phyloP scores from a whole-genome alignment of 225 moss, liverwort and hornwort genomes.

The Thuidium tamariscinum region DNA sequence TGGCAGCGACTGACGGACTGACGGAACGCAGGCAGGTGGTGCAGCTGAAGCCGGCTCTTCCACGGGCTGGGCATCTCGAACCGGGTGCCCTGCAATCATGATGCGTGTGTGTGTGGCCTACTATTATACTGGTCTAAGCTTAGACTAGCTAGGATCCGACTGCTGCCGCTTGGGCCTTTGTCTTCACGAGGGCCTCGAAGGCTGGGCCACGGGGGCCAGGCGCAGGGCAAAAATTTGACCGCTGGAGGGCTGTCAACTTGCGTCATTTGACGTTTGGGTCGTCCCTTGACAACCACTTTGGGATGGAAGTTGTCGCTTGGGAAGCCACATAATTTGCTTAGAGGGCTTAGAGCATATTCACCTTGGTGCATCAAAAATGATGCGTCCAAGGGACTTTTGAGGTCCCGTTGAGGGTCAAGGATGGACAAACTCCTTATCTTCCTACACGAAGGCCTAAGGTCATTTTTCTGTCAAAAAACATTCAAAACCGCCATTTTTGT shows the following conservation, averaged over 20 bases:
- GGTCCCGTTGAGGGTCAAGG: too few relatives aligned
- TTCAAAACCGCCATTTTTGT: too few relatives aligned
- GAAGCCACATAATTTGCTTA: neutral
- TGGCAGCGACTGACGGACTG: neutral
- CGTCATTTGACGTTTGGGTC: neutral
- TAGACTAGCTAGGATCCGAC: neutral
- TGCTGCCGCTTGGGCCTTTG: neutral
- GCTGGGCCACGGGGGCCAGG: neutral
- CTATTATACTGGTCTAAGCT: neutral
- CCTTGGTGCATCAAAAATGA: rapidly evolving
- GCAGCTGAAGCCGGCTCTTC: neutral
- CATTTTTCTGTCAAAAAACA: too few relatives aligned
- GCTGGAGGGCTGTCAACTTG: neutral
- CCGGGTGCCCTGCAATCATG: neutral
- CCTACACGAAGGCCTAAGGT: too few relatives aligned
- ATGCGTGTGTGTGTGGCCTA: neutral
- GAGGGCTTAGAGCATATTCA: too few relatives aligned
- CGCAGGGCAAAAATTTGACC: neutral
- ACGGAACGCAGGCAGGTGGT: too few relatives aligned
- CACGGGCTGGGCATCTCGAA: neutral
- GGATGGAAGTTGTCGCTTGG: neutral
- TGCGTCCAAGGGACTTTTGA: rapidly evolving
- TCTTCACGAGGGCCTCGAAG: neutral
- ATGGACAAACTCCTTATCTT: too few relatives aligned
- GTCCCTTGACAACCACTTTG: neutral